A percentile compares a stretch with the other conserved stretches of the same genome.
phyloP scores from a whole-genome alignment of 2,329 filamentous ascomycete species.

The Claviceps sp. region DNA sequence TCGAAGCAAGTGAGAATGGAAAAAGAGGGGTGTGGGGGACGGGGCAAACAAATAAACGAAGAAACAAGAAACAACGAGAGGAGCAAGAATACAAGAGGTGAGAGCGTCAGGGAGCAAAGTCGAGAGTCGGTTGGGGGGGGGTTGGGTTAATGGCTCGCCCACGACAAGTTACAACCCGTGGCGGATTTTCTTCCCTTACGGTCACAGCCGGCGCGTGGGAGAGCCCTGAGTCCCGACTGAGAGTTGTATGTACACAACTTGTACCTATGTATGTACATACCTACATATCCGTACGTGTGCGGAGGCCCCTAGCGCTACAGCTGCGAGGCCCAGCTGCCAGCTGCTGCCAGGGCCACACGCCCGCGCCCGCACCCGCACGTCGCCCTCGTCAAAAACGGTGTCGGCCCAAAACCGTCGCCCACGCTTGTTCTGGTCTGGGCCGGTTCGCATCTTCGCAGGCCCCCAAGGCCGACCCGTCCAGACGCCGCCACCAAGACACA shows the following conservation, averaged over 20 bases:
- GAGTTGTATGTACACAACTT: not conserved
- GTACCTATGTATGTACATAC: too few relatives aligned
- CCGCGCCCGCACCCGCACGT: not conserved
- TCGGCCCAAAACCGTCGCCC: not conserved
- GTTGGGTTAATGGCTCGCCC: conserved; percentile 11
- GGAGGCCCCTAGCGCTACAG: not conserved
- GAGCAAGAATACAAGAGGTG: conserved; percentile 8
- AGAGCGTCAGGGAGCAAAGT: conserved; percentile 6
- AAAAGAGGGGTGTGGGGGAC: conserved; percentile 11
- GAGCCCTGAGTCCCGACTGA: not conserved
- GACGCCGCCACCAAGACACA: not conserved
- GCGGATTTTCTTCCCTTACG: not conserved
- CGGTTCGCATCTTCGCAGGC: too few relatives aligned
- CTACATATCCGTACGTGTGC: not conserved
- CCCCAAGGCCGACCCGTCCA: not conserved
- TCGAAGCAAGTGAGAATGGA: conserved; percentile 20
- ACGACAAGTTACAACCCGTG: conserved; percentile 8
- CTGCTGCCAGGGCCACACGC: not conserved
- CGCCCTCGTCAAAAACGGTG: not conserved
- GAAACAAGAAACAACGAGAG: conserved; percentile 3
- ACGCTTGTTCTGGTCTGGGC: too few relatives aligned
- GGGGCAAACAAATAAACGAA: conserved; percentile 10
- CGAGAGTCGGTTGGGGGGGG: conserved; percentile 2
- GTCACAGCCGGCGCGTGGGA: conserved; percentile 5
- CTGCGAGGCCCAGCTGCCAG: not conserved